Evolutionary conservation across 176 grass and related monocot genomes (phyloP).

Genomic region (Triticum timopheevii): DNA sequence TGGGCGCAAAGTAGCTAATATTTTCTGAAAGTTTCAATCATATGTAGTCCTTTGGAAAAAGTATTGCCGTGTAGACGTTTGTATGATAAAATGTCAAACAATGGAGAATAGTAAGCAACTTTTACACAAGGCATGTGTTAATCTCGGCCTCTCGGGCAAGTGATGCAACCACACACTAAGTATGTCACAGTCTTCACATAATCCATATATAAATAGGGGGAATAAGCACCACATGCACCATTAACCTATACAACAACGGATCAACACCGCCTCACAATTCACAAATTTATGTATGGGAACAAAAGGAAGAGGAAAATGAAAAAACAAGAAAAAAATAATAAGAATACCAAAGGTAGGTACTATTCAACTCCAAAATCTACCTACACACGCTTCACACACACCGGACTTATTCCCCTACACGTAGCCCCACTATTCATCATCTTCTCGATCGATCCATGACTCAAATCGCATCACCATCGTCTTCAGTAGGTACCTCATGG

Average conservation of each 20-base stretch:
- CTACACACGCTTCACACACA: constrained; percentile 19
- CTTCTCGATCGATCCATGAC: constrained; percentile 4
- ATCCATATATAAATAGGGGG: constrained; percentile 14
- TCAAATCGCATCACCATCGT: neutral
- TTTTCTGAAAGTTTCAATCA: too few relatives aligned
- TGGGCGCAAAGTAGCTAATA: too few relatives aligned
- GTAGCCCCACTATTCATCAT: neutral
- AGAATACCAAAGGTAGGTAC: constrained; percentile 9
- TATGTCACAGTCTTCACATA: neutral
- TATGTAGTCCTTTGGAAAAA: too few relatives aligned
- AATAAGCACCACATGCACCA: constrained; percentile 27
- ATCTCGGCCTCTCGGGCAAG: neutral
- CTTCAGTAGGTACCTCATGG: neutral
- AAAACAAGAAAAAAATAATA: neutral
- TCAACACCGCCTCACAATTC: constrained; percentile 34
- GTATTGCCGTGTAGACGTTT: too few relatives aligned
- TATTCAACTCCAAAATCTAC: constrained; percentile 39
- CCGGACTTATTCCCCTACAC: constrained; percentile 36
- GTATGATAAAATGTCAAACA: too few relatives aligned
- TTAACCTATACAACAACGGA: constrained; percentile 36
- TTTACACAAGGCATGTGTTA: neutral
- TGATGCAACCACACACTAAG: neutral
- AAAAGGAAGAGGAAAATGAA: neutral
- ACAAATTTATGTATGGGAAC: constrained; percentile 47
- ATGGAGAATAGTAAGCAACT: too few relatives aligned